Percentiles rank a stretch among this genome's conserved stretches.
These are phyloP conservation scores for Canavalia ensiformis DNA, from an alignment of 306 rosid species.

Conservation along the genomic window DNA sequence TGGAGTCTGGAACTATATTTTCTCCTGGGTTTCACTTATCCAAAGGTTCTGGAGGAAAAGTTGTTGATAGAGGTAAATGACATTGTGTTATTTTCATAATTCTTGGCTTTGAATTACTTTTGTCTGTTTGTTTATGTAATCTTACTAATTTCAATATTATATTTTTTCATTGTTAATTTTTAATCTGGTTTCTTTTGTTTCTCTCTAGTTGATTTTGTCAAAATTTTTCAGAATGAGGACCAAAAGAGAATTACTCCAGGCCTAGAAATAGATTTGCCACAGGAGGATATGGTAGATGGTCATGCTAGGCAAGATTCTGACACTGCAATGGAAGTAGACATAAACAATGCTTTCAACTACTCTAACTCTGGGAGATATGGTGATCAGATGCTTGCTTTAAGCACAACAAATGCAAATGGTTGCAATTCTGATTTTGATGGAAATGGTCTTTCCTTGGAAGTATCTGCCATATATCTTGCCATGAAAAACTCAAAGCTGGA, in stretches of 20 bases:
- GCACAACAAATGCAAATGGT: constrained; percentile 52
- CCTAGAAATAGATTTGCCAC: constrained; percentile 48
- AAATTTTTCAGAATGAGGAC: constrained; percentile 75
- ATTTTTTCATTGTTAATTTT: constrained; percentile 24
- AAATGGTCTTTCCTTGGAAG: constrained; percentile 76
- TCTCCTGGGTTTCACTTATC: constrained; percentile 88
- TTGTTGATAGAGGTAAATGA: constrained; percentile 76
- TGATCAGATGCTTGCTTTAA: constrained; percentile 46
- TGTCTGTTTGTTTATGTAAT: constrained; percentile 28
- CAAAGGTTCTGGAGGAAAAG: constrained; percentile 68
- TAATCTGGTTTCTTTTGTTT: constrained; percentile 50
- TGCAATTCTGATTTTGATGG: constrained; percentile 71
- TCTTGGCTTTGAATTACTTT: constrained; percentile 11
- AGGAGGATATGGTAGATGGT: constrained; percentile 53
- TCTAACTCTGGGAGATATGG: constrained; percentile 11
- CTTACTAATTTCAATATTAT: constrained; percentile 40
- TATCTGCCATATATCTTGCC: constrained; percentile 82
- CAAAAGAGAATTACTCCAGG: constrained; percentile 54
- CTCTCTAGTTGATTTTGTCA: constrained; percentile 74
- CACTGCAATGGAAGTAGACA: constrained; percentile 58
- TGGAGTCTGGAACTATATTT: constrained; percentile 78
- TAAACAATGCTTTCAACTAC: constrained; percentile 40
- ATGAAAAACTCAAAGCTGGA: constrained; percentile 92
- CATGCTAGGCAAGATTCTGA: constrained; percentile 56
- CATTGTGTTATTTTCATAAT: neutral